Evolutionary conservation across 1,284 basidiomycete genomes (phyloP).

Genomic region (Meira miltonrushii): DNA sequence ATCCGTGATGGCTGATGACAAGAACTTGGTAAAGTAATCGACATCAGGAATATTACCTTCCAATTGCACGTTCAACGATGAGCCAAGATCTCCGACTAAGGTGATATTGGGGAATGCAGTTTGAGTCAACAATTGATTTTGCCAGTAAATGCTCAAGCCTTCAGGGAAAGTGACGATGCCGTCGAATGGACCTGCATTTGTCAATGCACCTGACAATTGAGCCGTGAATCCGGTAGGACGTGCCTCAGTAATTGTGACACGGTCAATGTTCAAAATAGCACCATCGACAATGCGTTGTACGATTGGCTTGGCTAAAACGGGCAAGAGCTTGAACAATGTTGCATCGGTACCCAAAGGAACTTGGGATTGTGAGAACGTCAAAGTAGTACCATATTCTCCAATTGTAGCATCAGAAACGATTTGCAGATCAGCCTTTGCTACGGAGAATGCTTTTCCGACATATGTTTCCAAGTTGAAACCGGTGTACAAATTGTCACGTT

Average conservation of each 20-base stretch:
- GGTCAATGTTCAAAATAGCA: constrained; percentile 56
- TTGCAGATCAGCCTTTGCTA: constrained; percentile 63
- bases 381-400: constrained; percentile 64
- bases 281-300: constrained; percentile 70
- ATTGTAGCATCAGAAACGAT: constrained; percentile 62
- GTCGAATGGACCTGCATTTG: constrained; percentile 72
- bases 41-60: constrained; percentile 64
- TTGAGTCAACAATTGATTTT: constrained; percentile 61
- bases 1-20: constrained; percentile 63
- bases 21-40: constrained; percentile 64
- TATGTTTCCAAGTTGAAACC: constrained; percentile 67
- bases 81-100: constrained; percentile 61
- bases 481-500: constrained; percentile 52
- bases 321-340: constrained; percentile 64
- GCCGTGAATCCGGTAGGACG: constrained; percentile 63
- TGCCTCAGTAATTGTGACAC: constrained; percentile 35
- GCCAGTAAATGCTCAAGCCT: constrained; percentile 65
- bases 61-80: constrained; percentile 60
- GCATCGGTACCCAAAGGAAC: constrained; percentile 64
- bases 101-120: constrained; percentile 62
- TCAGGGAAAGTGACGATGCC: constrained; percentile 65
- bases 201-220: constrained; percentile 63
- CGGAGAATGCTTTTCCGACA: constrained; percentile 64
- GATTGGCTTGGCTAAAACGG: constrained; percentile 69
- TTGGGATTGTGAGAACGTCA: constrained; percentile 62